phyloP scores from a whole-genome alignment of 1,284 basidiomycete genomes.

The Apiotrichum domesticum region DNA sequence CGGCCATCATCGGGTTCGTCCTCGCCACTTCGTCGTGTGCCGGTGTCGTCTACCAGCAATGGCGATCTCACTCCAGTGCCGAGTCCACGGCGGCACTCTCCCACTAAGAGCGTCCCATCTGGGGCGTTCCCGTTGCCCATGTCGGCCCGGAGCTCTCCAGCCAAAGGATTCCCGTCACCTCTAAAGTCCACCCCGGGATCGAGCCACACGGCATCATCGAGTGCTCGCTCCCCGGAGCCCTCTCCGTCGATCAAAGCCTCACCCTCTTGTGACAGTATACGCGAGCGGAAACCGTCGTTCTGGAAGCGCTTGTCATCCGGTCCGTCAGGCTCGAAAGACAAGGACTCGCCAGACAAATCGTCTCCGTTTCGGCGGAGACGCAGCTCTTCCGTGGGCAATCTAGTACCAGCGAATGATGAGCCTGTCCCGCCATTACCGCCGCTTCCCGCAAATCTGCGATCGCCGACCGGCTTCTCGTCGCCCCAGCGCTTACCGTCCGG shows the following conservation, averaged over 20 bases:
- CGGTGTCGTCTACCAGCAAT: background rate
- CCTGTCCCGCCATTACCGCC: constrained; percentile 31
- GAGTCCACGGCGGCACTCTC: background rate
- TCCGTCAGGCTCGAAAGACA: background rate
- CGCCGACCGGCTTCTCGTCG: constrained; percentile 17
- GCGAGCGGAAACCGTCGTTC: constrained; percentile 17
- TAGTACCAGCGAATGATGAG: background rate
- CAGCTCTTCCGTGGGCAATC: constrained; percentile 22
- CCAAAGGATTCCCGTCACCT: background rate
- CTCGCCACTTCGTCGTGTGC: background rate
- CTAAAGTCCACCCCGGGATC: background rate
- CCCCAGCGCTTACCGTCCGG: background rate
- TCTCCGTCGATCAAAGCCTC: background rate
- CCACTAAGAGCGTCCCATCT: background rate
- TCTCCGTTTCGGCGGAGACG: constrained; percentile 16
- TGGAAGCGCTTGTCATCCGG: constrained; percentile 34
- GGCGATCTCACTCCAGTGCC: background rate
- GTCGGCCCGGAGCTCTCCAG: background rate
- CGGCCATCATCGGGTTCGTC: background rate
- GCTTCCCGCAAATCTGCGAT: constrained; percentile 29
- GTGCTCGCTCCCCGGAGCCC: background rate
- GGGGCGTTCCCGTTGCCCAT: background rate
- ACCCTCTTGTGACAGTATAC: background rate
- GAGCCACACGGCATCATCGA: background rate
- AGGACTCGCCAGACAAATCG: background rate